Evolutionary conservation across 148 eudicot genomes (phyloP).

Genomic region (Silene uniflora): DNA sequence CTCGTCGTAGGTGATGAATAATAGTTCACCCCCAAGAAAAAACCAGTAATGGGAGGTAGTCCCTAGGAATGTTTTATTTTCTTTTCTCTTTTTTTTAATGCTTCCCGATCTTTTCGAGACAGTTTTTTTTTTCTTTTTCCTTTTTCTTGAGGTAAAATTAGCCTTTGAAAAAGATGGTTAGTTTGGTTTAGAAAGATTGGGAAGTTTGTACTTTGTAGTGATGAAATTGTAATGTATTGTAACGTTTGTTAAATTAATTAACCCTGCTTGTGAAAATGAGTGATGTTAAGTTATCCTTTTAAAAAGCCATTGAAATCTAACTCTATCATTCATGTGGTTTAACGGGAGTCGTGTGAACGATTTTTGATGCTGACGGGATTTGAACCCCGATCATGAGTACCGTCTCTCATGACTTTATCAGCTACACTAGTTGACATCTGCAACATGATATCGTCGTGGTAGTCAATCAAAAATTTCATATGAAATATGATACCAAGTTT

Average conservation of each 20-base stretch:
- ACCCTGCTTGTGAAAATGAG: constrained; percentile 16
- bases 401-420: background rate
- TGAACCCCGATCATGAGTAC: background rate
- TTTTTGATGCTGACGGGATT: no score
- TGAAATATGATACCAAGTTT: no score
- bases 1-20: constrained; percentile 47
- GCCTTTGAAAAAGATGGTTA: constrained; percentile 19
- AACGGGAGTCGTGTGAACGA: no score
- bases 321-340: no score
- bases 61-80: background rate
- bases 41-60: constrained; percentile 8
- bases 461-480: no score
- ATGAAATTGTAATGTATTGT: constrained; percentile 21
- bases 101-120: background rate
- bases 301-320: background rate
- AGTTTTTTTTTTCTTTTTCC: constrained; percentile 13
- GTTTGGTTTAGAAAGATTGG: constrained; percentile 12
- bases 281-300: background rate
- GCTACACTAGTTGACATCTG: no score
- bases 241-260: constrained; percentile 21
- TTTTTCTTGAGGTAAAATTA: constrained; percentile 11
- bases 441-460: no score
- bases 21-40: background rate
- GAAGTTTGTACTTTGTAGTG: constrained; percentile 19
- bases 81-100: background rate